Evolutionary conservation across 352 stramenopile genomes (phyloP).

Genomic region (Phytophthora hibernalis): DNA sequence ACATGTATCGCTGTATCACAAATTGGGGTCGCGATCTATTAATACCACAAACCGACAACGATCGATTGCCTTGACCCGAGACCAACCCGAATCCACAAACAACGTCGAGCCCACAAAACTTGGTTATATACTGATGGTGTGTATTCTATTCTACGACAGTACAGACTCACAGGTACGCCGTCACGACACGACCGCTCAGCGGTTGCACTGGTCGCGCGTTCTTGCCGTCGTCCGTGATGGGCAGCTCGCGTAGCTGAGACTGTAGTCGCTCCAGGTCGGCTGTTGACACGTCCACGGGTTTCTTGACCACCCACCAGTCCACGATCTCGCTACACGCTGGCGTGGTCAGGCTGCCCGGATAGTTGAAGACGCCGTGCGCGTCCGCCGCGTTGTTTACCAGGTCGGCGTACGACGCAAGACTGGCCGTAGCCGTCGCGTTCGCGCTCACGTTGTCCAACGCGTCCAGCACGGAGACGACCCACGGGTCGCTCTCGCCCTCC

Average conservation of each 20-base stretch:
- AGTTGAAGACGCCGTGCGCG: constrained; percentile 44
- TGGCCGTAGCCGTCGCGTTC: background rate
- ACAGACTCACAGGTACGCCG: background rate
- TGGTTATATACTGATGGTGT: background rate
- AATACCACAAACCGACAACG: background rate
- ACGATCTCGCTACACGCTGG: constrained; percentile 54
- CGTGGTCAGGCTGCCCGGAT: constrained; percentile 58
- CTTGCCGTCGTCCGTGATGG: constrained; percentile 37
- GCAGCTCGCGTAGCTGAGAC: constrained; percentile 23
- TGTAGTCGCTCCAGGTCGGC: constrained; percentile 33
- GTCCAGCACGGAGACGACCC: constrained; percentile 29
- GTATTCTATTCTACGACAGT: background rate
- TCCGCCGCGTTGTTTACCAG: constrained; percentile 9
- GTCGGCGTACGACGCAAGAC: constrained; percentile 16
- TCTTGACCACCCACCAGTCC: constrained; percentile 60
- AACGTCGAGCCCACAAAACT: background rate
- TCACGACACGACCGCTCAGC: constrained; percentile 35
- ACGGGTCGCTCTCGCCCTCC: constrained; percentile 23
- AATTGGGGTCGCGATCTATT: too few species aligned
- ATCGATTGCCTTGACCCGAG: background rate
- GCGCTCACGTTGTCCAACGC: constrained; percentile 25
- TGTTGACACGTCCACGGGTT: constrained; percentile 41
- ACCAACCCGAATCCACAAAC: background rate
- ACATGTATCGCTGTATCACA: too few species aligned
- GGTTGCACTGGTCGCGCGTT: constrained; percentile 39